Conservation (phyloP, 345 rosid species). For the Cardamine chenopodiifolia region DNA sequence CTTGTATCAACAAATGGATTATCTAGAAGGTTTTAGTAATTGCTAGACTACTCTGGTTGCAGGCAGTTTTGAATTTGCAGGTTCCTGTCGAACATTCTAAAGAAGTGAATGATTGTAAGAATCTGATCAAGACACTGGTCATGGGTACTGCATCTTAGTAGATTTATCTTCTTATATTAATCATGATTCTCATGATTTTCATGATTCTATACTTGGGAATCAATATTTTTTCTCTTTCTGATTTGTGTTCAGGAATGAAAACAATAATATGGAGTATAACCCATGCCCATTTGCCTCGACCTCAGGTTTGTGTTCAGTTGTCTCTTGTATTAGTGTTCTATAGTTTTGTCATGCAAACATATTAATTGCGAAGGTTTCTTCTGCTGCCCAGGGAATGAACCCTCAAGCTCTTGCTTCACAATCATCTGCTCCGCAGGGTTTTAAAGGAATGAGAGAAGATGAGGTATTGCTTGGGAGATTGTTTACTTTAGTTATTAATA, state of each 20-base stretch:
- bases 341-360: constrained; percentile 3
- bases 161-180: constrained; percentile 15
- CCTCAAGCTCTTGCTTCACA: constrained; percentile 69
- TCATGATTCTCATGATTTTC: constrained; percentile 13
- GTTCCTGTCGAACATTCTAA: constrained; percentile 95
- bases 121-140: constrained; percentile 95
- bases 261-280: constrained; percentile 97
- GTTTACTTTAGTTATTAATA: constrained; percentile 24
- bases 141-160: constrained; percentile 69
- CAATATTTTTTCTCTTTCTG: constrained; percentile 5
- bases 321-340: constrained; percentile 34
- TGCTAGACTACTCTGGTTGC: constrained; percentile 47
- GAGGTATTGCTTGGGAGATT: constrained; percentile 60
- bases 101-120: constrained; percentile 97
- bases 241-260: constrained; percentile 78
- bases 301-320: constrained; percentile 65
- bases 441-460: constrained; percentile 97
- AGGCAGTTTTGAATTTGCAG: constrained; percentile 98
- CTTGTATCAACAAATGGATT: constrained; percentile 14
- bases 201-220: constrained; percentile 4
- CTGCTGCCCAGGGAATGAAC: constrained; percentile 63
- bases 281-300: constrained; percentile 93
- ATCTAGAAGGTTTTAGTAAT: constrained; percentile 32
- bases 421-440: constrained; percentile 71
- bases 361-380: constrained; percentile 52